Conservation (phyloP, 148 eudicot genomes). For the Rhododendron molle region DNA sequence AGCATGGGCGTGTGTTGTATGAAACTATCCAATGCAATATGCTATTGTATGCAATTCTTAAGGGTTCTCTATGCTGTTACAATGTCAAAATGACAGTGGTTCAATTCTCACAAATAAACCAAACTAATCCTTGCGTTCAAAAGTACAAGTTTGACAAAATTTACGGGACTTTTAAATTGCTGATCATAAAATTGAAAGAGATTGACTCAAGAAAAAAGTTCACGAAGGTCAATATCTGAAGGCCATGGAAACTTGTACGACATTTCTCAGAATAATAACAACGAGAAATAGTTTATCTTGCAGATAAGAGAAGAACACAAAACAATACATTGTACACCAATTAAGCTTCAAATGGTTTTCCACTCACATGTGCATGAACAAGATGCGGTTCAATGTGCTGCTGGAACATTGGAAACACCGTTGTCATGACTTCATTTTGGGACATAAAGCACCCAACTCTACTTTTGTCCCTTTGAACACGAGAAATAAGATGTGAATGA, state of each 20-base stretch:
- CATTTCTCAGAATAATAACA: background rate
- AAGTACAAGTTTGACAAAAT: background rate
- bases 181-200: background rate
- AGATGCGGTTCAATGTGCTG: constrained; percentile 99
- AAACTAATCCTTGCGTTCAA: background rate
- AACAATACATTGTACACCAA: background rate
- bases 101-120: background rate
- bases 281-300: background rate
- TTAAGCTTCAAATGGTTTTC: background rate
- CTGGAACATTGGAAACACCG: constrained; percentile 98
- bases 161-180: background rate
- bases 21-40: background rate
- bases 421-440: constrained; percentile 91
- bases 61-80: background rate
- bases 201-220: background rate
- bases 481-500: constrained; percentile 92
- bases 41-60: background rate
- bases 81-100: background rate
- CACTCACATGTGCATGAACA: constrained; percentile 98
- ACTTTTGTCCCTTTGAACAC: constrained; percentile 96
- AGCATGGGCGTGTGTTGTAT: background rate
- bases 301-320: background rate
- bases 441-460: constrained; percentile 82
- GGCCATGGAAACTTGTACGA: background rate
- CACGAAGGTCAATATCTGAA: background rate